Evolutionary conservation across 2,329 filamentous ascomycete genomes (phyloP).

Genomic region (Xenoacremonium recifei): DNA sequence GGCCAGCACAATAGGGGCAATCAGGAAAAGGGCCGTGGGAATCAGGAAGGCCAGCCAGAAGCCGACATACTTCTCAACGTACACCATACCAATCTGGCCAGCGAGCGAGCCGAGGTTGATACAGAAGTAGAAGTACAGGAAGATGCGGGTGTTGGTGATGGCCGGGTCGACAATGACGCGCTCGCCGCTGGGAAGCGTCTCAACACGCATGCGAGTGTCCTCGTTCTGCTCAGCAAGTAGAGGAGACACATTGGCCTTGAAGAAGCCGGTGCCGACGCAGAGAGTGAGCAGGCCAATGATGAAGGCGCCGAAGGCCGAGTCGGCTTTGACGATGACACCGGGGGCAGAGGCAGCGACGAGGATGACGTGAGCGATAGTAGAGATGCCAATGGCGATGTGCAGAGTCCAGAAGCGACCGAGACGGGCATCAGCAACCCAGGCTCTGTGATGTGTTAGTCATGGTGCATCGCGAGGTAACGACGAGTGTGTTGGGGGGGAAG

Average conservation of each 20-base stretch:
- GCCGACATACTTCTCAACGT: constrained; percentile 72
- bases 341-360: constrained; percentile 66
- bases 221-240: constrained; percentile 70
- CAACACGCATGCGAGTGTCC: constrained; percentile 56
- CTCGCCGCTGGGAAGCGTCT: constrained; percentile 57
- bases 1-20: constrained; percentile 60
- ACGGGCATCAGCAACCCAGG: constrained; percentile 65
- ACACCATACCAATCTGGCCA: constrained; percentile 63
- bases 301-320: constrained; percentile 62
- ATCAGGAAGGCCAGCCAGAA: constrained; percentile 72
- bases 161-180: constrained; percentile 70
- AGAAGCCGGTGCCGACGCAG: constrained; percentile 70
- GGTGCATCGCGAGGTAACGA: not conserved
- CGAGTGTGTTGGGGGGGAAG: not conserved
- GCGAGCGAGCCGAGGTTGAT: constrained; percentile 66
- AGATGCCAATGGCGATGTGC: constrained; percentile 63
- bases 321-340: constrained; percentile 54
- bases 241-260: constrained; percentile 78
- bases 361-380: constrained; percentile 65
- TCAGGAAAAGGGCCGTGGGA: constrained; percentile 63
- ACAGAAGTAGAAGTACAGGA: constrained; percentile 57
- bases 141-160: constrained; percentile 66
- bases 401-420: constrained; percentile 73
- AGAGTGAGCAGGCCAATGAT: constrained; percentile 60
- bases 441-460: constrained; percentile 29